Base-by-base conservation (phyloP, 352 stramenopile genomes). In the Pythium chondricola region DNA sequence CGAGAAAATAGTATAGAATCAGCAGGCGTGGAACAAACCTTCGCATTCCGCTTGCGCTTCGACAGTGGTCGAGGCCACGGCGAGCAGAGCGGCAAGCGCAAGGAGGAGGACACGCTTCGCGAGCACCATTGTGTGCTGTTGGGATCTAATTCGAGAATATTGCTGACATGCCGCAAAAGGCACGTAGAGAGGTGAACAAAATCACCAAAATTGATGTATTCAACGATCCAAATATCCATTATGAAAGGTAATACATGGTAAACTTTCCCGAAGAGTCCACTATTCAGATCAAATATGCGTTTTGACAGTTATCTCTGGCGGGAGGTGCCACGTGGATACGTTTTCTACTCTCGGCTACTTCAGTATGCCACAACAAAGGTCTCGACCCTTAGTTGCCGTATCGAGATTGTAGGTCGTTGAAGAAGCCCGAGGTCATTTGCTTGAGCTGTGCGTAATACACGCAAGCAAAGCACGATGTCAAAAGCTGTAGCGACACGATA, bases 391-490 rank as follows among this genome's bases (percentile, higher is more conserved):
- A 33, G 13, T 33, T 8, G 65, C 60, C 64, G 63, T 95, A 95
- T 47, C 83, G 83, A 14, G 70, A 78, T 52, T 95, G 83, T 40
- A 95, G 46, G 52, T 95, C 81, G 43, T 56, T 80, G 65, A 95
- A 95, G 69, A 95, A 95, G 47, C 73, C 80, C 59, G 75, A 90
- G 43, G 84, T 95, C 82, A 95, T 92, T 55, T 87, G 81, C 65
- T 95, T 95, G 21, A 95, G 78, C 82, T 92, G 41, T 27, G n/a
- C n/a, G n/a, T 29, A 14, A 18, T 30, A 9, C 7, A 45, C 14
- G 9, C 4, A 14, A 50, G 20, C 17, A 16, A 11, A 22, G 18
- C 13, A 25, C 11, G 29, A 49, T 13, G 50, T 17, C 36, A 38
- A n/a, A 40, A 43, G 13, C 25, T 49, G 21, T 7, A 24, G 20